Evolutionary conservation across 345 rosid genomes (phyloP).

Genomic region (Camelina neglecta): DNA sequence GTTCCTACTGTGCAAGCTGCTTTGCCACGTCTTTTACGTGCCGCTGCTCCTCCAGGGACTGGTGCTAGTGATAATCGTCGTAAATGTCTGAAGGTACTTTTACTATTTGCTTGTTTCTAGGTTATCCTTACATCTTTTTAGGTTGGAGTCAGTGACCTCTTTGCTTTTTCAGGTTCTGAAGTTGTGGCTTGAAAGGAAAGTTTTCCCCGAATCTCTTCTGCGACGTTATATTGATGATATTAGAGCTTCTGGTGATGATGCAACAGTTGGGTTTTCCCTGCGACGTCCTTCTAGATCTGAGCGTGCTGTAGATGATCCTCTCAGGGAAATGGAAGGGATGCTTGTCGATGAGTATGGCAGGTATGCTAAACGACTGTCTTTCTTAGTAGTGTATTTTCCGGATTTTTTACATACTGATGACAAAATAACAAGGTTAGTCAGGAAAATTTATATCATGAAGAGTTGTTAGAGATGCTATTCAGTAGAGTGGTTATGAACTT

Average conservation of each 20-base stretch:
- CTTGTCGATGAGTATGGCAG: constrained; percentile 99
- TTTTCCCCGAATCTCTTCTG: constrained; percentile 79
- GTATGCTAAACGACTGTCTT: constrained; percentile 47
- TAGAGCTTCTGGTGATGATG: constrained; percentile 81
- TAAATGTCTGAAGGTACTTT: constrained; percentile 88
- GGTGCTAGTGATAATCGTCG: constrained; percentile 95
- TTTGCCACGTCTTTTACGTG: constrained; percentile 90
- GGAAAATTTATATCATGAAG: constrained; percentile 4
- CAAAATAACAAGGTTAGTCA: constrained; percentile 27
- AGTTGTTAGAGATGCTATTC: constrained; percentile 16
- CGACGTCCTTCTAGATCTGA: constrained; percentile 94
- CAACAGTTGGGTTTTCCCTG: constrained; percentile 60
- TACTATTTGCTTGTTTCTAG: constrained; percentile 11
- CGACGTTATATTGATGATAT: constrained; percentile 81
- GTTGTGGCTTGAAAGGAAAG: constrained; percentile 94
- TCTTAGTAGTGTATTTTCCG: constrained; percentile 8
- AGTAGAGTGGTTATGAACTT: constrained; percentile 14
- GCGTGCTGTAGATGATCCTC: constrained; percentile 94
- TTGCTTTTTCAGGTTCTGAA: constrained; percentile 67
- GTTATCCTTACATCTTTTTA: constrained; percentile 7
- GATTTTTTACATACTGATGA: constrained; percentile 9
- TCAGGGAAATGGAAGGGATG: constrained; percentile 99
- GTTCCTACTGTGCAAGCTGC: constrained; percentile 93
- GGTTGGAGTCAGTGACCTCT: constrained; percentile 38
- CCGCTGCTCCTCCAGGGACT: constrained; percentile 90